Evolutionary conservation across 148 eudicot species (phyloP), one percentile per base, ranked within the genome.

Genomic region (Pouteria glomerata): DNA sequence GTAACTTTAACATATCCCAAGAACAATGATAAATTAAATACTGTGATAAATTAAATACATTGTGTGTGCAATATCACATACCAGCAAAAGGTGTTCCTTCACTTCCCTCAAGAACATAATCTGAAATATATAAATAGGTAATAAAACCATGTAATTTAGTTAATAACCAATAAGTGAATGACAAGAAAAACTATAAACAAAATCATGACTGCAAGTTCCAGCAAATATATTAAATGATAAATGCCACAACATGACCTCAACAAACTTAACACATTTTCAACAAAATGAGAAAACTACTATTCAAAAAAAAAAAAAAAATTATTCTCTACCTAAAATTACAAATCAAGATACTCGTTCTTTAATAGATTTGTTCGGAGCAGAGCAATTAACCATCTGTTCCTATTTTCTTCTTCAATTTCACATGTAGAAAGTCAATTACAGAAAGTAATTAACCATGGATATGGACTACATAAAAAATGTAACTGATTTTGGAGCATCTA

Each of bases 11-110:
- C 31, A 41, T 63, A 12, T 37, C 27, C 50, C 55, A 66, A 11
- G 16, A 45, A 39, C 48, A 44, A 27, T 45, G 19, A 19, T 2
- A 65, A 65, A 44, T 1, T 42, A 42, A 44, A 26, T 18, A 13
- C 21, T 8, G 23, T 24, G 14, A 42, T 24, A 6, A 41, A 33
- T 24, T 45, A 66, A 26, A 45, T 44, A 1, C 27, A 26, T 18
- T 27, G 13, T 10, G 69, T 42, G 53, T 55, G 27, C n/a, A 41
- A 42, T 5, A 64, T 26, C 2, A 19, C 55, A 63, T 77, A 91
- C 94, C 97, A 85, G 94, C 94, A 79, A 91, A 91, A 37, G 94
- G 90, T 19, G 97, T 87, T 76, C 92, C 97, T 75, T 89, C 83
- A 80, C 97, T 91, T 73, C 97, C 97, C 79, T 91, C 94, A 74